Evolutionary conservation across 1,139 yeast species (phyloP).

Genomic region (Suhomyces wounanorum): DNA sequence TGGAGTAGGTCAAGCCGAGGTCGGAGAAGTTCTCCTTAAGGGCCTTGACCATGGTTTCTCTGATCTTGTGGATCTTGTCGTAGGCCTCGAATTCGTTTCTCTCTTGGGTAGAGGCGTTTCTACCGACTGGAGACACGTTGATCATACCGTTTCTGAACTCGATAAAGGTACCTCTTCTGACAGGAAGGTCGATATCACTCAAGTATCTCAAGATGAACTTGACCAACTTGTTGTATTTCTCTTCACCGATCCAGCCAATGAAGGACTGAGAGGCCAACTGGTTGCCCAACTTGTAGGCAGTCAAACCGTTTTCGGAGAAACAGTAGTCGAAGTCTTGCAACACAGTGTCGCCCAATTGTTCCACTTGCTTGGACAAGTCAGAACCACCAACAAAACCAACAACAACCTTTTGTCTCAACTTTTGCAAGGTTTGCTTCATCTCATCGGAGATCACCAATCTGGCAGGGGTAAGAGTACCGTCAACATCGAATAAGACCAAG

Average conservation of each 20-base stretch:
- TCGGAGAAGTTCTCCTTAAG: constrained; percentile 82
- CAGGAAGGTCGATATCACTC: constrained; percentile 84
- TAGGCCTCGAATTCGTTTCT: constrained; percentile 87
- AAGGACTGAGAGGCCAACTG: constrained; percentile 90
- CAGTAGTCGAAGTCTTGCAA: constrained; percentile 88
- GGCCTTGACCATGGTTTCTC: constrained; percentile 82
- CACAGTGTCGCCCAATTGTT: constrained; percentile 85
- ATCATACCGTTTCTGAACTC: constrained; percentile 99
- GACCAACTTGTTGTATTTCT: constrained; percentile 84
- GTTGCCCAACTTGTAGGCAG: constrained; percentile 91
- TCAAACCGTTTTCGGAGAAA: constrained; percentile 95
- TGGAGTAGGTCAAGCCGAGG: constrained; percentile 86
- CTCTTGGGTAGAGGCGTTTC: constrained; percentile 94
- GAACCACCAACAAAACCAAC: constrained; percentile 99
- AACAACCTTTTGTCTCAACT: constrained; percentile 86
- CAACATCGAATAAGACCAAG: constrained; percentile 91
- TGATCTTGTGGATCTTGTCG: constrained; percentile 77
- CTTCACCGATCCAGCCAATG: constrained; percentile 94
- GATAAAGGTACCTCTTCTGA: constrained; percentile 94
- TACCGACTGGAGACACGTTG: constrained; percentile 96
- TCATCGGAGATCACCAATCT: constrained; percentile 81
- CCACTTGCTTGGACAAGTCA: constrained; percentile 90
- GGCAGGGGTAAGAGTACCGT: constrained; percentile 98
- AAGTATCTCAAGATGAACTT: constrained; percentile 84
- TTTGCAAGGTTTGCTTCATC: constrained; percentile 67